Evolutionary conservation across 192 early-diverging fungal genomes (phyloP), one percentile per base, ranked within the genome.

Genomic region (Backusella sp.): DNA sequence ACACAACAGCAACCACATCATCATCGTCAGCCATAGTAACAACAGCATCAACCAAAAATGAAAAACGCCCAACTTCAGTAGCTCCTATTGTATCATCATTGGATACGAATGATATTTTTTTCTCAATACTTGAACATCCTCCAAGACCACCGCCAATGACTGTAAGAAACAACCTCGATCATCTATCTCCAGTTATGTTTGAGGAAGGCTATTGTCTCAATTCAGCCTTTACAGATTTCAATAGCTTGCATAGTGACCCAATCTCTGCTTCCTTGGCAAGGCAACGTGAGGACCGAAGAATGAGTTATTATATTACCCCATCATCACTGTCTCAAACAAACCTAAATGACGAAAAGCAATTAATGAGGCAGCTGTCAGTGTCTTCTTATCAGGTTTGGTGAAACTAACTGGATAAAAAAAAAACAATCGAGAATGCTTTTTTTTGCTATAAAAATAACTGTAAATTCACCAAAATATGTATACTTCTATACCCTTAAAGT

Each of bases 381-480:
- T 66, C 73, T 66, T 74, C 73, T 34, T 74, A 74, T 30, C 73
- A 74, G 14, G 73, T 74, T 17, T 74, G 73, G 73, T 74, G 66
- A 46, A 26, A 59, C 3, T 26, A 37, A 59, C 17, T 49, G 46
- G 53, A 59, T 21, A 59, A 59, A 59, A 26, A 9, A 23, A 23
- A 26, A 9, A 9, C n/a, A n/a, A 23, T 59, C n/a, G 56, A 26
- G 56, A 59, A 59, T 59, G 56, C 56, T 59, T 53, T 19, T 53
- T 53, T 26, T 26, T 12, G 0, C 9, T 28, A 28, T 26, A 62
- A 62, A 56, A 21, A 21, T n/a, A 56, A 62, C 56, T 62, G 56
- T 62, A 62, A 62, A 62, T 62, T 62, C 56, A 28, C 69, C 53
- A 56, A 62, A 62, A 62, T 62, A 62, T 62, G 56, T 62, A 62